Percentiles rank a stretch among this genome's conserved stretches.
phyloP scores from a whole-genome alignment of 139 green algal genomes.

The Chlorella vulgaris region DNA sequence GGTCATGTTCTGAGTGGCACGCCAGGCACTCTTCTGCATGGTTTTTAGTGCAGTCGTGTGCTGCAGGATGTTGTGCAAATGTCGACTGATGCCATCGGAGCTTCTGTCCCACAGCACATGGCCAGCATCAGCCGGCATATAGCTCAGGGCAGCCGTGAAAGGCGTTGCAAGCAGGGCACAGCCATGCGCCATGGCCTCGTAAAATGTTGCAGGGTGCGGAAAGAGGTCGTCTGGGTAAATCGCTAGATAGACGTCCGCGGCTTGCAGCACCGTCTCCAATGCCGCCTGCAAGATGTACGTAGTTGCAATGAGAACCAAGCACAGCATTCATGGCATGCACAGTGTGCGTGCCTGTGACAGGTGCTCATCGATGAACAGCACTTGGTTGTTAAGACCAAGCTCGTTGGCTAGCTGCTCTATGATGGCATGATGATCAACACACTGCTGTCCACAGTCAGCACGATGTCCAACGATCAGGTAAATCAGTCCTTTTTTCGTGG shows the following conservation, averaged over 20 bases:
- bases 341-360: neutral
- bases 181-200: conserved; percentile 2
- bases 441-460: conserved; percentile 6
- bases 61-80: neutral
- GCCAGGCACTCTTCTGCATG: neutral
- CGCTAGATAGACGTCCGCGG: neutral
- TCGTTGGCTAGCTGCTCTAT: neutral
- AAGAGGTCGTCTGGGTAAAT: conserved; percentile 18
- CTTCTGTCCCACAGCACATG: neutral
- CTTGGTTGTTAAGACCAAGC: neutral
- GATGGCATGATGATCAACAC: conserved; percentile 4
- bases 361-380: neutral
- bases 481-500: conserved; percentile 1
- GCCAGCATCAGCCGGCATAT: neutral
- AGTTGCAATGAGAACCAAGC: neutral
- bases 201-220: conserved; percentile 20
- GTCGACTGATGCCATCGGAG: neutral
- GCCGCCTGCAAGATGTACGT: neutral
- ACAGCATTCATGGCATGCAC: neutral
- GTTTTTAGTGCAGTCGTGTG: neutral
- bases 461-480: conserved; percentile 13
- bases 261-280: neutral
- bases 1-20: neutral
- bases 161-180: neutral
- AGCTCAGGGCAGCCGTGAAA: neutral